These are phyloP conservation scores for Botrytis fragariae DNA, from an alignment of 2,329 filamentous ascomycete genomes.

Conservation along the genomic window DNA sequence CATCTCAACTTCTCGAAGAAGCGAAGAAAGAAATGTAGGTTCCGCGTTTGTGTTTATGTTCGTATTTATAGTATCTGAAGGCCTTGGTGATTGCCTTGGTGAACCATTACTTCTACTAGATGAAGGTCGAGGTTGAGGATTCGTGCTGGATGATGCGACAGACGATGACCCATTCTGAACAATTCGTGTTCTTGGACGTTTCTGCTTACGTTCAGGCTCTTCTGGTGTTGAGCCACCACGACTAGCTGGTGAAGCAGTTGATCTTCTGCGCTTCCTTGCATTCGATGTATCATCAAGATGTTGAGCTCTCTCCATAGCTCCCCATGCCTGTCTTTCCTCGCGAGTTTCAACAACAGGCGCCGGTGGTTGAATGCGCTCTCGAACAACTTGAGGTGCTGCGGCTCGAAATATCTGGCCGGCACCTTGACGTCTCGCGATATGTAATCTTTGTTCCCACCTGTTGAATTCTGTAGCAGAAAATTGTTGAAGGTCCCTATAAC, in stretches of 20 bases:
- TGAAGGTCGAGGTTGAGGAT: not conserved
- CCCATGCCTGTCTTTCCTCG: constrained; percentile 85
- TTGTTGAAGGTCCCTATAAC: constrained; percentile 54
- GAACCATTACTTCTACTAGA: not conserved
- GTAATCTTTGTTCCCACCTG: constrained; percentile 80
- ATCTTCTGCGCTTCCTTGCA: constrained; percentile 71
- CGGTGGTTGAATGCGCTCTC: constrained; percentile 42
- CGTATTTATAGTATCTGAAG: constrained; percentile 14
- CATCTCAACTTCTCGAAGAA: constrained; percentile 84
- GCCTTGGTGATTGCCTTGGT: not conserved
- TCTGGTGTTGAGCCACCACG: constrained; percentile 54
- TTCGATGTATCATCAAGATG: constrained; percentile 55
- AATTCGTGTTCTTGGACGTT: constrained; percentile 78
- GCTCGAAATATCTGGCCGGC: constrained; percentile 70
- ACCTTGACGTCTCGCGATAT: constrained; percentile 77
- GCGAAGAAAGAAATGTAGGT: constrained; percentile 80
- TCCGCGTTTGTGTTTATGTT: constrained; percentile 45
- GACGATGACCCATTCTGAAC: constrained; percentile 52
- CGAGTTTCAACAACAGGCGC: constrained; percentile 64
- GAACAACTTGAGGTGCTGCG: constrained; percentile 60
- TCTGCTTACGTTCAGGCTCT: constrained; percentile 78
- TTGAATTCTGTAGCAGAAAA: constrained; percentile 56
- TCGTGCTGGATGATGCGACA: constrained; percentile 27
- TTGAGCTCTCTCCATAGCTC: constrained; percentile 81
- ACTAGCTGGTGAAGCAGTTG: constrained; percentile 61